Evolutionary conservation across 345 rosid genomes (phyloP), one percentile per base, ranked within the genome.

Genomic region (Pugionium cornutum): DNA sequence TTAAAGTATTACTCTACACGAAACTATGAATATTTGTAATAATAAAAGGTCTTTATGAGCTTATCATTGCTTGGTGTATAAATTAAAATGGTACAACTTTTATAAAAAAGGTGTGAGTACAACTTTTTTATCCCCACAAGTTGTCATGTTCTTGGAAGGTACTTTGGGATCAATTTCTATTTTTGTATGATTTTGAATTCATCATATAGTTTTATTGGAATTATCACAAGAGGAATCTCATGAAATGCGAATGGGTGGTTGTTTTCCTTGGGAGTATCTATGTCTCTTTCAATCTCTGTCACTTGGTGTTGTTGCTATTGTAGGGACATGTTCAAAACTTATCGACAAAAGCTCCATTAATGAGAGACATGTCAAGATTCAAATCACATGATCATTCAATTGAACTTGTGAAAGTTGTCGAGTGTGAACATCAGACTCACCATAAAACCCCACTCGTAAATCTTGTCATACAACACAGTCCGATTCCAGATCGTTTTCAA

Each of bases 181-280:
- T 66, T 73, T 66, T 73, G 76, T 66, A 58, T 50, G 26, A 66
- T 58, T 56, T 64, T 27, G 70, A 56, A 56, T 9, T 6, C 35
- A 58, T 59, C 44, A 57, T 58, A 49, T 50, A 49, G 47, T 65
- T 34, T 28, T 11, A 34, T 71, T 64, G 70, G 59, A 50, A 11
- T 64, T 65, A 57, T 66, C 59, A 58, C 56, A 29, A 58, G 69
- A 33, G 46, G 69, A 72, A 72, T 72, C 66, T 72, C 49, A 41
- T 33, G 32, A 72, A 50, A 31, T 35, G 53, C n/a, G 47, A 66
- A 44, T 72, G 70, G 6, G 59, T 72, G 69, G 64, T 65, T 65
- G 56, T 63, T 71, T 71, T 53, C 55, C 9, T 37, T 67, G 63
- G 53, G 58, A 18, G 52, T 61, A 63, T 63, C 27, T 35, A 9